Evolutionary conservation across 2,329 filamentous ascomycete species (phyloP).

Genomic region (Bipolaris bicolor): DNA sequence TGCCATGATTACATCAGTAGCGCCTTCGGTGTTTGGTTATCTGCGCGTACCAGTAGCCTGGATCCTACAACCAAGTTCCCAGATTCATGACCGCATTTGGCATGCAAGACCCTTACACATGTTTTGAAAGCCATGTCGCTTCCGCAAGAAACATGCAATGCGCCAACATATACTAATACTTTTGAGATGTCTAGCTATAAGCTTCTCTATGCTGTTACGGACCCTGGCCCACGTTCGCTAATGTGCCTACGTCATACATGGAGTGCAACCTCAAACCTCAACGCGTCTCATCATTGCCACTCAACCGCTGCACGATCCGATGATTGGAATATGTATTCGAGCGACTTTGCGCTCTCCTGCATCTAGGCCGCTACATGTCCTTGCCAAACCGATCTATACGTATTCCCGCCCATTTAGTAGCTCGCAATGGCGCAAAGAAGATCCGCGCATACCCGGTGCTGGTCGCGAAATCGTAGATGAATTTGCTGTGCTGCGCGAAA

Average conservation of each 20-base stretch:
- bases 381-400: conserved; percentile 2
- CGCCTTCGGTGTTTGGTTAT: neutral
- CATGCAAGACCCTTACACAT: neutral
- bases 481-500: conserved; percentile 63
- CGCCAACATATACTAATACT: neutral
- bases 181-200: no score
- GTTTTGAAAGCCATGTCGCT: neutral
- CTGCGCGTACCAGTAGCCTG: neutral
- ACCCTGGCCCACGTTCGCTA: conserved; percentile 11
- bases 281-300: conserved; percentile 8
- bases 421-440: conserved; percentile 40
- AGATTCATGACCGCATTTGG: neutral
- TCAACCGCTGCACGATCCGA: conserved; percentile 30
- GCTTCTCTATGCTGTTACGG: neutral
- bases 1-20: neutral
- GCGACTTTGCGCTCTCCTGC: conserved; percentile 34
- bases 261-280: conserved; percentile 20
- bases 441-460: conserved; percentile 59
- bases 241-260: conserved; percentile 32
- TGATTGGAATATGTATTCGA: conserved; percentile 40
- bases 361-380: neutral
- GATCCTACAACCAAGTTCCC: neutral
- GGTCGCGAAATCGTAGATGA: conserved; percentile 64
- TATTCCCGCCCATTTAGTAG: conserved; percentile 31
- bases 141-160: neutral